These are phyloP conservation scores for Microcos paniculata DNA, from an alignment of 345 rosid species.

Conservation along the genomic window DNA sequence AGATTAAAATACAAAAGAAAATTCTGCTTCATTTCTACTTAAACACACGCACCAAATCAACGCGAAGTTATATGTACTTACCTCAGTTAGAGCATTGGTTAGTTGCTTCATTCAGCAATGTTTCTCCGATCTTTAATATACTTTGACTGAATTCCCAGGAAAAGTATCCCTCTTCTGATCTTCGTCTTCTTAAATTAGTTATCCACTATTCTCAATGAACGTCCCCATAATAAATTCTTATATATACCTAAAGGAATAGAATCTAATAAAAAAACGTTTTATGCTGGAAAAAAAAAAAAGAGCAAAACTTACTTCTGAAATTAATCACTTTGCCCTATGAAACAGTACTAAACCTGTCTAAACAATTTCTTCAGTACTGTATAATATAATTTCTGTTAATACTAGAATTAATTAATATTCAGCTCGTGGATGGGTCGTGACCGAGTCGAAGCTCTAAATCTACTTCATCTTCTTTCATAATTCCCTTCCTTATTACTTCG, in stretches of 20 bases:
- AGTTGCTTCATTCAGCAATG: too few species aligned
- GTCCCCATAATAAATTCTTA: neutral
- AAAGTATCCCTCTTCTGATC: neutral
- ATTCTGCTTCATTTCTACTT: too few species aligned
- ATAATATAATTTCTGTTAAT: neutral
- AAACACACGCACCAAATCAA: neutral
- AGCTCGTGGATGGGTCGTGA: conserved; percentile 15
- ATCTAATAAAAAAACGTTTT: neutral
- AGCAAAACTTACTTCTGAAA: neutral
- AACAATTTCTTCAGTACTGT: conserved; percentile 2
- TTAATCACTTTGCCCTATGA: neutral
- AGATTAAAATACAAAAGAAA: too few species aligned
- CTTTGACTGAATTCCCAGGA: neutral
- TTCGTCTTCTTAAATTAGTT: neutral
- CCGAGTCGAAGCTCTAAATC: conserved; percentile 96
- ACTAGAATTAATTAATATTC: neutral
- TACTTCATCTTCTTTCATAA: conserved; percentile 46
- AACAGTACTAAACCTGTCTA: neutral
- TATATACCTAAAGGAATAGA: neutral
- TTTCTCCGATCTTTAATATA: neutral
- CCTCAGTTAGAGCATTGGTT: neutral
- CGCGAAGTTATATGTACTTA: neutral
- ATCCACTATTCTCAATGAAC: neutral
- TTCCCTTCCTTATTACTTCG: conserved; percentile 20
- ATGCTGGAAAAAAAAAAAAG: neutral